Evolutionary conservation across 2,329 filamentous ascomycete genomes (phyloP), one percentile per base, ranked within the genome.

Genomic region (Paraphaeosphaeria minitans): DNA sequence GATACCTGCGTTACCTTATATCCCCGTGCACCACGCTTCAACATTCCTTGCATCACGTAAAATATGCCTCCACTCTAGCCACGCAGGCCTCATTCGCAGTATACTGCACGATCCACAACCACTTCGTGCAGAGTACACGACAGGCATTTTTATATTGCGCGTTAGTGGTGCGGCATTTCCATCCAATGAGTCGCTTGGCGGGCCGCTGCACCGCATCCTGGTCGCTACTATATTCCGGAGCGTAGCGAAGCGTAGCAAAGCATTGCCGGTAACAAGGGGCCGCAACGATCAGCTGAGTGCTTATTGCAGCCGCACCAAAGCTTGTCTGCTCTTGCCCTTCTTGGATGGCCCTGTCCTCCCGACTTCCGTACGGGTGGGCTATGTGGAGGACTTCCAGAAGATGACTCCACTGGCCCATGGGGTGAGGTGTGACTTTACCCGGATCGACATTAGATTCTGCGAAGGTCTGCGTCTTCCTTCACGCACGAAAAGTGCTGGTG

Each of bases 231-330:
- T 46, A 61, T 41, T 49, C 53, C 37, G 43, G 45, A 49, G 14
- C 24, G 48, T 47, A 8, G 53, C 37, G 13, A n/a, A 39, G 37
- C 24, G 52, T 47, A 13, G 53, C 10, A 31, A 31, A 31, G 29
- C 29, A 12, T 31, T 31, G 29, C 29, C 58, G 58, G 51, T 19
- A 52, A 19, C 42, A 42, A 48, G 55, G 59, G 58, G 59, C 51
- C 55, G 51, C 51, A 58, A 45, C 24, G n/a, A 61, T 49, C 53
- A 56, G 52, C 52, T 22, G 35, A 43, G 29, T 58, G 59, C 55
- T 61, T 61, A 58, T 58, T 61, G 42, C 46, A 56, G 54, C 39
- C 43, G 37, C 51, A 54, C 54, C 50, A 58, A 58, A 51, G 56
- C 56, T 58, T 58, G 43, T 55, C 5, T 29, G 46, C 55, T 24